Evolutionary conservation across 768 basidiomycete genomes (phyloP), one percentile per base, ranked within the genome.

Genomic region (Tremella mesenterica): DNA sequence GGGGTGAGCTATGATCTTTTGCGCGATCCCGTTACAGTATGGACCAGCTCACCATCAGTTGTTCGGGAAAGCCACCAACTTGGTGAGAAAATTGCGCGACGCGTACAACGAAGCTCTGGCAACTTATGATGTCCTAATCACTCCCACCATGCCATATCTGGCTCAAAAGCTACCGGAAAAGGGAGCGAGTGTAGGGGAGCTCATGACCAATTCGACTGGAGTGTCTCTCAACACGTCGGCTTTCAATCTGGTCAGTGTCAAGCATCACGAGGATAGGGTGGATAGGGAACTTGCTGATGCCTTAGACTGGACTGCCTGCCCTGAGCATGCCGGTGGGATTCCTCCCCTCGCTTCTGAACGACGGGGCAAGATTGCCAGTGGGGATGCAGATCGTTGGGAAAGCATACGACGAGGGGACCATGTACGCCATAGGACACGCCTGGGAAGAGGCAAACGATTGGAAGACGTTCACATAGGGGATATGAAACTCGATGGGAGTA

Each of bases 351-450:
- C 50, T 39, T 4, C 44, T 30, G 23, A 50, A 53, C 45, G 20
- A 8, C 12, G 30, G 48, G 14, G 59, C 60, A 28, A 56, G 48
- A 53, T 60, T 79, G 16, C 78, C 78, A 1, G 73, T 77, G 7
- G 76, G 76, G 4, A 74, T 79, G 74, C 77, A 78, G 64, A 58
- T 79, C 16, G 75, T 78, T 1, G 76, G 75, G 28, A 60, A 63
- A 23, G 48, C 52, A 21, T 61, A 75, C 20, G 57, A 57, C 51
- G 59, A 70, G 25, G 30, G 58, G 29, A 61, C 58, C 8, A 39
- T 73, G 13, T 58, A 71, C 20, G 60, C 58, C 12, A 52, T 54
- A 14, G 66, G 58, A 5, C 62, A 64, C 39, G 57, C 61, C 13
- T 67, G 63, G 63, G 66, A 67, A 50, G 44, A 53, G 23, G 53